Evolutionary conservation across 768 basidiomycete genomes (phyloP).

Genomic region (Pisolithus albus): DNA sequence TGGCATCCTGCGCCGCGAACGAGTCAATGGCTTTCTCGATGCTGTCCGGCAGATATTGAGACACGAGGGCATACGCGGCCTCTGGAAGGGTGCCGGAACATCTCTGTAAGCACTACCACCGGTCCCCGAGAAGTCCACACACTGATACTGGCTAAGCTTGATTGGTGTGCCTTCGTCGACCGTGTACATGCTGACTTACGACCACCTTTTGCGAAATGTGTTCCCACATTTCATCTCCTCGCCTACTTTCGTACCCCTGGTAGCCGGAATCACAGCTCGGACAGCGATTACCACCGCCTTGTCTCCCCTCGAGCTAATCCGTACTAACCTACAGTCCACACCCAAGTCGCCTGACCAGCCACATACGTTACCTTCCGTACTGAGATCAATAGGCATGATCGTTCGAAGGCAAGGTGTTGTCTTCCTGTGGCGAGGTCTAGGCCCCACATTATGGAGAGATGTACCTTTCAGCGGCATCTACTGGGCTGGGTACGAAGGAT

Average conservation of each 20-base stretch:
- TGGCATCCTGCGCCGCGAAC: conserved; percentile 61
- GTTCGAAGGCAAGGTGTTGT: conserved; percentile 57
- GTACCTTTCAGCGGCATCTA: conserved; percentile 97
- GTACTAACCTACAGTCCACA: conserved; percentile 90
- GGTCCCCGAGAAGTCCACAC: not conserved
- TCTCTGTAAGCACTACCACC: conserved; percentile 54
- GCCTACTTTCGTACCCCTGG: conserved; percentile 54
- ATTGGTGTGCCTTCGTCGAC: conserved; percentile 92
- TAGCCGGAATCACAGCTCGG: conserved; percentile 79
- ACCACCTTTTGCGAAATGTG: conserved; percentile 64
- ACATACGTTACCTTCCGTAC: conserved; percentile 70
- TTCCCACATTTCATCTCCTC: conserved; percentile 57
- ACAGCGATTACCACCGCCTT: conserved; percentile 68
- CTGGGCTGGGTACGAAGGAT: conserved; percentile 90
- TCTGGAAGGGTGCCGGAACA: conserved; percentile 96
- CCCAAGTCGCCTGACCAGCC: conserved; percentile 63
- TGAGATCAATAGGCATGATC: conserved; percentile 52
- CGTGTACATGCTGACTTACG: conserved; percentile 93
- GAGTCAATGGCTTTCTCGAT: conserved; percentile 80
- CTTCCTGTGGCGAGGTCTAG: conserved; percentile 86
- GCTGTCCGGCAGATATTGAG: conserved; percentile 74
- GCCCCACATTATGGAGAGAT: conserved; percentile 91
- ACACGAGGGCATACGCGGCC: conserved; percentile 73
- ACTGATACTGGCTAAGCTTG: conserved; percentile 38
- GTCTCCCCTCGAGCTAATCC: conserved; percentile 88